Evolutionary conservation across 345 rosid species (phyloP).

Genomic region (Geranium brycei): DNA sequence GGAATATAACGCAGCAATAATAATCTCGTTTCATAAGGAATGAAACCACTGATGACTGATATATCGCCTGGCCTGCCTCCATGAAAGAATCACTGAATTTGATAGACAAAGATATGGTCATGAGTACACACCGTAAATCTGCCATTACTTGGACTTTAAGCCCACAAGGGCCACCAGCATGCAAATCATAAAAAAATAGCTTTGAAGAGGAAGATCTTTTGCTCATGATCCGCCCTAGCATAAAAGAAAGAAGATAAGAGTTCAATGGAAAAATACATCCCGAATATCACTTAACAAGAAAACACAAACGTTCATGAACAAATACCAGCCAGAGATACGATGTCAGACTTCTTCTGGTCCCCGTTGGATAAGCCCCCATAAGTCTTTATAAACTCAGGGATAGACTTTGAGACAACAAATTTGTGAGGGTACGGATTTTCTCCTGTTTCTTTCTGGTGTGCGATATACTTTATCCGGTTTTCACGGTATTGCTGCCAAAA

Average conservation of each 20-base stretch:
- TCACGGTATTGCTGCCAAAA: slow-evolving; percentile 73
- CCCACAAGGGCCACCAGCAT: slow-evolving; percentile 22
- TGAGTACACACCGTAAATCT: slow-evolving; percentile 54
- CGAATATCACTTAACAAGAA: not conserved
- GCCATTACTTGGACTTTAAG: slow-evolving; percentile 90
- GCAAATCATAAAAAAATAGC: slow-evolving; percentile 83
- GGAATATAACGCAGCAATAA: too few species aligned
- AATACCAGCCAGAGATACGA: slow-evolving; percentile 64
- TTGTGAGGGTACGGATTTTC: slow-evolving; percentile 85
- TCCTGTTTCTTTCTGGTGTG: slow-evolving; percentile 51
- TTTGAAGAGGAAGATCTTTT: slow-evolving; percentile 78
- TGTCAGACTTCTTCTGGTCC: slow-evolving; percentile 52
- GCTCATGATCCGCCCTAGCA: slow-evolving; percentile 81
- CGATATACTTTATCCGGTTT: slow-evolving; percentile 63
- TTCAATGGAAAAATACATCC: not conserved
- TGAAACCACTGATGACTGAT: too few species aligned
- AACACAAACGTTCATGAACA: not conserved
- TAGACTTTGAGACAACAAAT: slow-evolving; percentile 43
- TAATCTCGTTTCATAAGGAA: too few species aligned
- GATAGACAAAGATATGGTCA: too few species aligned
- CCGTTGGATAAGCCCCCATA: slow-evolving; percentile 49
- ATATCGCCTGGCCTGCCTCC: too few species aligned
- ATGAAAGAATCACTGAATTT: too few species aligned
- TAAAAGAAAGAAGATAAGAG: slow-evolving; percentile 1
- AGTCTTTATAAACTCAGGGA: slow-evolving; percentile 45